Evolutionary conservation across 306 rosid genomes (phyloP), one percentile per base, ranked within the genome.

Genomic region (Vicia faba): DNA sequence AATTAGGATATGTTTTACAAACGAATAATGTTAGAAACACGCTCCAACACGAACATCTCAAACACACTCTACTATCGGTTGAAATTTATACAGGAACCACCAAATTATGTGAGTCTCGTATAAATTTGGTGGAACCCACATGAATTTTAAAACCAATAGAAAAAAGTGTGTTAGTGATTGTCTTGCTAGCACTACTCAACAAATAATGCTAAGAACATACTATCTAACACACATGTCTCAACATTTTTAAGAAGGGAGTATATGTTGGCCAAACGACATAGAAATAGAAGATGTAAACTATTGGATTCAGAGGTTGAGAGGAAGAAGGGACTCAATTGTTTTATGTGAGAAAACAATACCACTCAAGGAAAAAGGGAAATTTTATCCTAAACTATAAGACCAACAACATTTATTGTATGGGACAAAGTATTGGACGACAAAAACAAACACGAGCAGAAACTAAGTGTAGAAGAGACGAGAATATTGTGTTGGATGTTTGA

Each of bases 1-100:
- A 28, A 55, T 66, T 50, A 13, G 10, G 49, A 11, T 71, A 64
- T 39, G 65, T 41, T 14, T 29, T 10, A 49, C 43, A 65, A 38
- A 48, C 50, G 1, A 31, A 31, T 31, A 31, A 31, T 31, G 8
- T 31, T 31, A 5, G 36, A 5, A 31, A 31, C 33, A 29, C 33
- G 5, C 33, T 4, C 33, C 5, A 29, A 29, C 33, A 29, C 33
- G 0, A 29, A 29, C 7, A 29, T 29, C 33, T 29, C 7, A 29
- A 29, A 29, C 36, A 31, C 36, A 31, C 36, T 31, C 36, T 31
- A 31, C 36, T 31, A 31, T 31, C 7, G 36, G 36, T 31, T 31
- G 36, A 31, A 31, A 31, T 31, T 31, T 31, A 5, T 31, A 0
- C 0, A 2, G 36, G 36, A 31, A 5, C 36, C 2, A 31, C 36